Percentiles rank a stretch among this genome's conserved stretches.
These are phyloP conservation scores for Dendrobium chrysotoxum DNA, from an alignment of 106 monocot genomes.

Conservation along the genomic window DNA sequence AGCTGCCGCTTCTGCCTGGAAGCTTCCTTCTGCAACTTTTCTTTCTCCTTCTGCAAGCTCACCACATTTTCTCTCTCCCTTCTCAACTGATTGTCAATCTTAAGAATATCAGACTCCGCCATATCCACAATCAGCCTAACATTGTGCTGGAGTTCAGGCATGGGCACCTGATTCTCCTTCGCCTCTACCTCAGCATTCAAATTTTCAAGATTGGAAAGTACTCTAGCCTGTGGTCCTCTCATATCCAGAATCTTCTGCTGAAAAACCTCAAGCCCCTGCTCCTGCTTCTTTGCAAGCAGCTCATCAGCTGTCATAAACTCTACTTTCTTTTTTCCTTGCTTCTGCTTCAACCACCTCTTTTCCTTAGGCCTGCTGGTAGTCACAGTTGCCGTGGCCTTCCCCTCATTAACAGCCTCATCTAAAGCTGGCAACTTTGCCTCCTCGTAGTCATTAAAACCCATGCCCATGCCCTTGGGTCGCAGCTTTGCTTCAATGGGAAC, in stretches of 20 bases:
- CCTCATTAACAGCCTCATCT: conserved; percentile 26
- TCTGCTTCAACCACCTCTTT: conserved; percentile 74
- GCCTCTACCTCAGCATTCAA: conserved; percentile 81
- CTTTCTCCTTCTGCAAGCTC: conserved; percentile 71
- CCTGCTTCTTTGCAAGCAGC: conserved; percentile 69
- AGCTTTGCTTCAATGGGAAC: conserved; percentile 55
- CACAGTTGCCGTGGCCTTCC: conserved; percentile 10
- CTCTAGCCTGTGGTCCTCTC: conserved; percentile 83
- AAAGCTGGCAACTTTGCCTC: conserved; percentile 60
- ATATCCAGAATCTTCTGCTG: conserved; percentile 89
- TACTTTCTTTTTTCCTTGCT: conserved; percentile 48
- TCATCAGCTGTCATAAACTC: conserved; percentile 79
- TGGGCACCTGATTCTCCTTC: conserved; percentile 70
- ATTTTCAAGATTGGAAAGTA: conserved; percentile 67
- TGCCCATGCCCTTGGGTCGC: conserved; percentile 72
- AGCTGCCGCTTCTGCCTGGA: conserved; percentile 62
- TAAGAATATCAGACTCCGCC: conserved; percentile 74
- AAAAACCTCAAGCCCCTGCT: conserved; percentile 56
- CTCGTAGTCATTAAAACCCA: conserved; percentile 89
- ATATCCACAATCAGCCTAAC: conserved; percentile 71
- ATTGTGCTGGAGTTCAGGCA: conserved; percentile 96
- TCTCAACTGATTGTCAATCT: conserved; percentile 62
- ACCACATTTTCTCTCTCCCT: conserved; percentile 80
- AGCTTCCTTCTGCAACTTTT: conserved; percentile 54
- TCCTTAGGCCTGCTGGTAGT: conserved; percentile 25